Base-by-base conservation (phyloP, 1,284 basidiomycete genomes). In the Naganishia sp. region DNA sequence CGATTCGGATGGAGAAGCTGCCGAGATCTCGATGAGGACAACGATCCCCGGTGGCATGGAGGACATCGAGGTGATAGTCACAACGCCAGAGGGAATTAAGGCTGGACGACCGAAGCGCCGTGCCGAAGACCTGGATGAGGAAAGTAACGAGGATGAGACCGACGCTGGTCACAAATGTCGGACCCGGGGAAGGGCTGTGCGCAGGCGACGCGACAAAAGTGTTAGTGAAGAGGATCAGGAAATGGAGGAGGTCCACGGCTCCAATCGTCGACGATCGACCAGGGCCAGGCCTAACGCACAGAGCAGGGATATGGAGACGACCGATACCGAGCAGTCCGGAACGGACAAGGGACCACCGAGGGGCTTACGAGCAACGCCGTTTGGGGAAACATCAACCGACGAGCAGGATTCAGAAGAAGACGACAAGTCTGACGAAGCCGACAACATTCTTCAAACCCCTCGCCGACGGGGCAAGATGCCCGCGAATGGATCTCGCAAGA, bases 11-110 rank as follows among this genome's bases (percentile, higher is more conserved):
- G n/a, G 23, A 6, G 56, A 58, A 10, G n/a, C 9, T 13, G 45
- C 13, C 15, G n/a, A 35, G 28, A 21, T 31, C 11, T 21, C 28
- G 31, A 47, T 28, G 23, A 28, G 17, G 2, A 32, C 23, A 3
- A 58, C 35, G 15, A 31, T 58, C 32, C 56, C 56, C 7, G 56
- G 56, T 39, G 60, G 52, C 9, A 43, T 52, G 17, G 32, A 21
- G 11, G 31, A 63, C n/a, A 46, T 41, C 32, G 56, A 58, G 21
- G 31, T 58, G 9, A 45, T 39, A 32, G 17, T 43, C 32, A 35
- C 21, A 11, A 28, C 35, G 18, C 28, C 18, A 25, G 50, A 52
- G 25, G 31, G 18, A 32, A 5, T 31, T 2, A 39, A 43, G 23
- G 21, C 35, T 23, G 43, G 6, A 23, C 56, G 56, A 35, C 56